phyloP scores from a whole-genome alignment of 257 asterid species.

The Solanum etuberosum region DNA sequence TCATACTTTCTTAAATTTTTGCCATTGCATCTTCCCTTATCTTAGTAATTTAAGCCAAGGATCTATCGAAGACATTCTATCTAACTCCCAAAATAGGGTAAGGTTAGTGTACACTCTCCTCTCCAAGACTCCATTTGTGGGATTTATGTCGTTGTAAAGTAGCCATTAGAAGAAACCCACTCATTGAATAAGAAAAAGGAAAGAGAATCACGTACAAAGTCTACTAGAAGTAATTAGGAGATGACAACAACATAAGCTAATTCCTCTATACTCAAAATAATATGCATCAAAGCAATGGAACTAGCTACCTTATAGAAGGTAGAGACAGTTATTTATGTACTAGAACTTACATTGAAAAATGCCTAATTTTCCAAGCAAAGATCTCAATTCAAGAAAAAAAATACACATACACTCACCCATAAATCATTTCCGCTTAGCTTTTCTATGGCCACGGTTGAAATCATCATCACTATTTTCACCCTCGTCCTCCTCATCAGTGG shows the following conservation, averaged over 20 bases:
- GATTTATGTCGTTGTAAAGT: neutral
- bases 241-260: neutral
- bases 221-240: no score
- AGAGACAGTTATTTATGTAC: neutral
- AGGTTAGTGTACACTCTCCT: neutral
- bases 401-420: neutral
- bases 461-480: neutral
- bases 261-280: neutral
- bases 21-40: neutral
- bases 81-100: neutral
- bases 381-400: neutral
- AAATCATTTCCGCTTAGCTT: constrained; percentile 15
- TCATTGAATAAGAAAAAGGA: neutral
- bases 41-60: no score
- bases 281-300: neutral
- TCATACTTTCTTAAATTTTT: neutral
- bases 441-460: neutral
- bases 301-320: neutral
- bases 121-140: neutral
- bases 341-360: neutral
- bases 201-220: neutral
- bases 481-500: neutral
- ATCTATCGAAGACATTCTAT: no score
- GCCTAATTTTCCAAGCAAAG: neutral
- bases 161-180: neutral